Conservation (phyloP, 129 eudicot species). For the Flaveria sonorensis region DNA sequence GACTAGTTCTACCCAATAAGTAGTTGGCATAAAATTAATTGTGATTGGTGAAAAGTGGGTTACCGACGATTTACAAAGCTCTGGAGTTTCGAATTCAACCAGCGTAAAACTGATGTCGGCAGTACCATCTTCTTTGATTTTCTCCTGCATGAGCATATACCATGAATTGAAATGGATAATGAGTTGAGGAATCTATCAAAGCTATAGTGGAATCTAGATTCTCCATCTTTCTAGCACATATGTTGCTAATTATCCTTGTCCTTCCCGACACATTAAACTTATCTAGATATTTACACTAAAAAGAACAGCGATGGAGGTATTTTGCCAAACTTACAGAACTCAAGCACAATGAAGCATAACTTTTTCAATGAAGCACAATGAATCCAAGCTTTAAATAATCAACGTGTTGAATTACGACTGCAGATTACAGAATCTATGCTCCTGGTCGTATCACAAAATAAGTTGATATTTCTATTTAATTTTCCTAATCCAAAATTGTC, state of each 20-base stretch:
- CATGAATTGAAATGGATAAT: neutral
- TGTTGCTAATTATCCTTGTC: conserved; percentile 17
- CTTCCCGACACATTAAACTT: conserved; percentile 30
- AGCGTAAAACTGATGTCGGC: conserved; percentile 27
- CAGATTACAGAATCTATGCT: conserved; percentile 16
- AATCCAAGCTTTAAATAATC: conserved; percentile 11
- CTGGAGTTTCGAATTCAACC: conserved; percentile 70
- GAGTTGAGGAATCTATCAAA: no score
- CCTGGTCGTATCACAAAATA: neutral
- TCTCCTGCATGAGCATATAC: conserved; percentile 53
- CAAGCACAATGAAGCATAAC: conserved; percentile 21
- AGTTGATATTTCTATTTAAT: conserved; percentile 5
- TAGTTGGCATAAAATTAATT: conserved; percentile 3
- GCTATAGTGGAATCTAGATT: no score
- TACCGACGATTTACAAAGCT: conserved; percentile 59
- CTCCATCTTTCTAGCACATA: neutral
- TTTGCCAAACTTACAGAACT: neutral
- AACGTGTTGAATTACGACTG: neutral
- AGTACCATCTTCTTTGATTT: conserved; percentile 38
- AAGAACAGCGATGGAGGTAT: conserved; percentile 12
- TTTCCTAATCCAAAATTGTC: neutral
- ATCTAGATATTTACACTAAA: neutral
- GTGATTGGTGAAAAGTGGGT: conserved; percentile 16
- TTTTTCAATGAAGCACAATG: neutral
- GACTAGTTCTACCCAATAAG: conserved; percentile 16